These are phyloP conservation scores for Alternaria viburni DNA, from an alignment of 2,329 filamentous ascomycete species.

Conservation along the genomic window DNA sequence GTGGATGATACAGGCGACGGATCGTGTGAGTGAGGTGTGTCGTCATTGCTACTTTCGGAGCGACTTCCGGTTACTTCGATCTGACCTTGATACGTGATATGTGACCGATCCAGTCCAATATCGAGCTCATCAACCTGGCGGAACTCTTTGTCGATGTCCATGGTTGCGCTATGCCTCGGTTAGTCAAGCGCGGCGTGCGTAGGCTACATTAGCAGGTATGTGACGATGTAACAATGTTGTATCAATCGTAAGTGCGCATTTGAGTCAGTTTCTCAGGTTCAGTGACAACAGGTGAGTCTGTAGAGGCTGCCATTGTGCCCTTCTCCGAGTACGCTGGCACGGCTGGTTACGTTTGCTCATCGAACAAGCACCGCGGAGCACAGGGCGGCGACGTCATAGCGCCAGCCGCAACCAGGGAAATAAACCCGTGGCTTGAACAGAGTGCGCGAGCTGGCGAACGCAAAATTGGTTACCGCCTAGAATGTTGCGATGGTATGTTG, in stretches of 20 bases:
- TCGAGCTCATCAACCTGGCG: constrained; percentile 6
- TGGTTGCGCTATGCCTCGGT: constrained; percentile 17
- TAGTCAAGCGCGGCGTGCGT: neutral
- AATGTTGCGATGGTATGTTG: neutral
- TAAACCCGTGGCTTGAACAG: neutral
- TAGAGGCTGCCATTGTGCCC: too few relatives aligned
- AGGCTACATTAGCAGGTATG: neutral
- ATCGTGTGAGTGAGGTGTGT: constrained; percentile 11
- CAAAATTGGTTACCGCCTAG: neutral
- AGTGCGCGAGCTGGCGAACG: neutral
- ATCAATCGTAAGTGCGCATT: too few relatives aligned
- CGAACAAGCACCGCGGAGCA: neutral
- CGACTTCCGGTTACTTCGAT: constrained; percentile 12
- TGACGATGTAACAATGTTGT: neutral
- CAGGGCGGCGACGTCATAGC: neutral
- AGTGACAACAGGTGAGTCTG: too few relatives aligned
- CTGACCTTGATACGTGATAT: constrained; percentile 15
- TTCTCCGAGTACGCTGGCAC: too few relatives aligned
- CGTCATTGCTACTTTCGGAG: constrained; percentile 30
- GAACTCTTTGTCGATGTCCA: constrained; percentile 30
- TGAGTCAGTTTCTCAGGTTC: too few relatives aligned
- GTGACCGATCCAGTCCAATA: constrained; percentile 23
- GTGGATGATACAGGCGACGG: constrained; percentile 8
- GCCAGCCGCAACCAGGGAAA: neutral
- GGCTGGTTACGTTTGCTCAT: neutral